Evolutionary conservation across 352 stramenopile genomes (phyloP).

Genomic region (Thalassiosira hispida): DNA sequence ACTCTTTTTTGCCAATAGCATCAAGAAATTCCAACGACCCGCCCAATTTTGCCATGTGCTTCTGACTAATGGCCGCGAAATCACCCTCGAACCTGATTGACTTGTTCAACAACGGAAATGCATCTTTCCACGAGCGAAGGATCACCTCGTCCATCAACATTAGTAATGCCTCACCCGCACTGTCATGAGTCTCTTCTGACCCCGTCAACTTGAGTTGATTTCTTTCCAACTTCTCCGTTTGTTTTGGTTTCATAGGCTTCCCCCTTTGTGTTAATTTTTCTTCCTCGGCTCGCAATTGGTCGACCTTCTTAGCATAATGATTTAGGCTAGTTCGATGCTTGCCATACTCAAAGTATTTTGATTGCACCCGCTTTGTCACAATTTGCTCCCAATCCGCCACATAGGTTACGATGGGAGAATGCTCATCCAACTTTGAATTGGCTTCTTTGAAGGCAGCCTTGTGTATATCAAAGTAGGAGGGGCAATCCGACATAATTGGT

Average conservation of each 20-base stretch:
- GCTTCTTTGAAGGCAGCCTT: constrained; percentile 47
- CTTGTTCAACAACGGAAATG: constrained; percentile 54
- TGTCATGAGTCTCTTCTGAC: constrained; percentile 51
- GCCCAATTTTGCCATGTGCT: constrained; percentile 33
- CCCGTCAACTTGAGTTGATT: constrained; percentile 57
- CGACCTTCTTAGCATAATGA: constrained; percentile 61
- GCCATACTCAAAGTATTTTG: constrained; percentile 46
- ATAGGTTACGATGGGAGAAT: constrained; percentile 48
- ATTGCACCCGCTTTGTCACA: constrained; percentile 48
- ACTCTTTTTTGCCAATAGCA: constrained; percentile 34
- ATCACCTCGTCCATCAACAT: constrained; percentile 62
- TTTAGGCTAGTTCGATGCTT: constrained; percentile 50
- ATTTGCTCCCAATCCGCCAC: constrained; percentile 53
- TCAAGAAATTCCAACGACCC: constrained; percentile 31
- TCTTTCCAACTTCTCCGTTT: constrained; percentile 58
- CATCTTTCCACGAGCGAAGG: constrained; percentile 51
- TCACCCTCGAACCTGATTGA: constrained; percentile 51
- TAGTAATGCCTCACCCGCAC: constrained; percentile 39
- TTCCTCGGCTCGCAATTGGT: constrained; percentile 38
- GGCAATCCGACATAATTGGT: not conserved
- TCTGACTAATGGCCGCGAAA: constrained; percentile 43
- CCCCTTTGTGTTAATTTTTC: constrained; percentile 42
- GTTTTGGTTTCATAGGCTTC: constrained; percentile 47
- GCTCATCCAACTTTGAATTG: constrained; percentile 41
- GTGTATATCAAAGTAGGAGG: constrained; percentile 55